phyloP scores from a whole-genome alignment of 31 red algal genomes.

The Endocladia muricata region DNA sequence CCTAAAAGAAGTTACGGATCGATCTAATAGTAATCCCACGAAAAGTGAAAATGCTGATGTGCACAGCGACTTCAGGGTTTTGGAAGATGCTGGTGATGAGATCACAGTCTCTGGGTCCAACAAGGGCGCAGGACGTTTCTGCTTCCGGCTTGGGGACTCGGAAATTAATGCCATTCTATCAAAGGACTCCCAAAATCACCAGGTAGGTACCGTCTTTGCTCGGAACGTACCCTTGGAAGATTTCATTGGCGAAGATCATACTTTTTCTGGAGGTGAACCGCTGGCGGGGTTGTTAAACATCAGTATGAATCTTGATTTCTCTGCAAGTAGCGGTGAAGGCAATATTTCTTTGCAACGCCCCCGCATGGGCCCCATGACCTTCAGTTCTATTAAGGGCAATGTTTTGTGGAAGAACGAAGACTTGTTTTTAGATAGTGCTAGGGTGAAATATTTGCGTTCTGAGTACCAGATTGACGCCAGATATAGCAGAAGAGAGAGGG shows the following conservation, averaged over 20 bases:
- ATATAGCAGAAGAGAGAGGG: neutral
- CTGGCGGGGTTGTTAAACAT: conserved; percentile 20
- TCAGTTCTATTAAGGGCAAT: conserved; percentile 24
- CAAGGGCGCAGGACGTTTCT: conserved; percentile 19
- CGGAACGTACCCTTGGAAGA: conserved; percentile 36
- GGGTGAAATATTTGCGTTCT: conserved; percentile 18
- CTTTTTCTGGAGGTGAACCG: conserved; percentile 21
- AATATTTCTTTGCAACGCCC: conserved; percentile 13
- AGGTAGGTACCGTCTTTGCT: conserved; percentile 8
- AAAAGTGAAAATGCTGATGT: neutral
- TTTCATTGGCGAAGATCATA: conserved; percentile 6
- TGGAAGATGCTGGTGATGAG: neutral
- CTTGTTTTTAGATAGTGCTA: conserved; percentile 28
- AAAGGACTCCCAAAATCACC: conserved; percentile 8
- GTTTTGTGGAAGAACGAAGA: conserved; percentile 55
- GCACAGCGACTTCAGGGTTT: neutral
- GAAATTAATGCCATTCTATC: conserved; percentile 9
- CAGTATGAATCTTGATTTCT: conserved; percentile 48
- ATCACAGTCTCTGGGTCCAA: conserved; percentile 17
- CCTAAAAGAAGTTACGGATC: conserved; percentile 10
- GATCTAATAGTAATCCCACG: neutral
- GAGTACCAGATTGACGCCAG: conserved; percentile 34
- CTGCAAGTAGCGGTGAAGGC: conserved; percentile 22
- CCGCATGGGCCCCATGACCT: conserved; percentile 18
- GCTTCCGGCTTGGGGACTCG: conserved; percentile 5